These are phyloP conservation scores for Boletus reticuloceps DNA, from an alignment of 768 basidiomycete genomes.

Conservation along the genomic window DNA sequence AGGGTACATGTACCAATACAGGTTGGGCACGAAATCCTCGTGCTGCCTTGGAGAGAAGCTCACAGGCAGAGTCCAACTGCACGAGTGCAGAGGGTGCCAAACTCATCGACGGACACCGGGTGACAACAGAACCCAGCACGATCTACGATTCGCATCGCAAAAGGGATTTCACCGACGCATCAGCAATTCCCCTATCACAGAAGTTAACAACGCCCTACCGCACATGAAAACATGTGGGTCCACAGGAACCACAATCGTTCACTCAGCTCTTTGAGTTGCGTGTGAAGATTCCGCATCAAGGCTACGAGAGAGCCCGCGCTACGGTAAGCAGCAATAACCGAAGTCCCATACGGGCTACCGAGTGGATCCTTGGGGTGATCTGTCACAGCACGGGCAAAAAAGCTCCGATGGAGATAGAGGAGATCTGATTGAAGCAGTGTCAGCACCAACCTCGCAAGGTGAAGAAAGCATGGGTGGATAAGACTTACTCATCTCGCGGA, in stretches of 20 bases:
- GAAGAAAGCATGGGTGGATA: neutral
- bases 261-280: constrained; percentile 59
- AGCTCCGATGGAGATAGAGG: constrained; percentile 68
- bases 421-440: constrained; percentile 44
- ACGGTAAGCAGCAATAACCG: constrained; percentile 71
- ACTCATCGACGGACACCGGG: constrained; percentile 76
- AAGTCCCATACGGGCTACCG: constrained; percentile 69
- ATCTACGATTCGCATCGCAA: constrained; percentile 37
- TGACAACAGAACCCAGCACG: constrained; percentile 71
- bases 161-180: constrained; percentile 10
- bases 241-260: constrained; percentile 61
- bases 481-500: constrained; percentile 65
- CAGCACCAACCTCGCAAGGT: constrained; percentile 1
- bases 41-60: constrained; percentile 69
- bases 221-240: constrained; percentile 56
- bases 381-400: constrained; percentile 70
- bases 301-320: constrained; percentile 71
- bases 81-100: constrained; percentile 70
- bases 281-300: constrained; percentile 65
- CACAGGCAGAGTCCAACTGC: constrained; percentile 73
- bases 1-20: constrained; percentile 49
- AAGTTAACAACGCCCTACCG: constrained; percentile 35
- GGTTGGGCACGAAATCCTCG: constrained; percentile 61
- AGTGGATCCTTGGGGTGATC: constrained; percentile 74
- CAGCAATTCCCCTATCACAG: constrained; percentile 13